Evolutionary conservation across 805 yeast species (phyloP).

Genomic region (Wickerhamomyces subpelliculosus): DNA sequence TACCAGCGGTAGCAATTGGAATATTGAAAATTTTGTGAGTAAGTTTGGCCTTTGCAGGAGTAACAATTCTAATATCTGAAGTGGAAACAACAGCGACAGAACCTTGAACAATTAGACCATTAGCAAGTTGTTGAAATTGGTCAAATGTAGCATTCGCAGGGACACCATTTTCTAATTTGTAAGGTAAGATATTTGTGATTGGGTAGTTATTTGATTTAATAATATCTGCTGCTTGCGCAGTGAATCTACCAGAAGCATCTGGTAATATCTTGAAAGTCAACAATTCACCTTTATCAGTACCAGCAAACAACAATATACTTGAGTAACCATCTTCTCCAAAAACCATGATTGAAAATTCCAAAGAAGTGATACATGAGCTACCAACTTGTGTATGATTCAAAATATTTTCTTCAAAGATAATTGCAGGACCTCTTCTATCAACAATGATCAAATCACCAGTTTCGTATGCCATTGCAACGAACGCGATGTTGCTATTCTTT

Average conservation of each 20-base stretch:
- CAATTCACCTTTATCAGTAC: constrained; percentile 71
- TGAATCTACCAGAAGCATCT: constrained; percentile 51
- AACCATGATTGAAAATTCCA: constrained; percentile 71
- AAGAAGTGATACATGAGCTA: constrained; percentile 39
- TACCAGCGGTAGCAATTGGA: constrained; percentile 40
- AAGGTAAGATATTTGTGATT: constrained; percentile 49
- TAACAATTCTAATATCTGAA: constrained; percentile 55
- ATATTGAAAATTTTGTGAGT: constrained; percentile 55
- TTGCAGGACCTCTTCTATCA: constrained; percentile 76
- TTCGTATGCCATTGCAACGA: constrained; percentile 72
- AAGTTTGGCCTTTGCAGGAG: constrained; percentile 53
- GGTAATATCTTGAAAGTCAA: constrained; percentile 62
- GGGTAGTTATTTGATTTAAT: constrained; percentile 44
- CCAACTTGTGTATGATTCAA: constrained; percentile 17
- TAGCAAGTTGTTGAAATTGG: constrained; percentile 49
- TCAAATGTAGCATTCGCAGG: constrained; percentile 59
- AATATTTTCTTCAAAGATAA: constrained; percentile 40
- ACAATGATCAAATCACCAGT: constrained; percentile 70
- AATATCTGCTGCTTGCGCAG: constrained; percentile 42
- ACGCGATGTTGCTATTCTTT: constrained; percentile 69
- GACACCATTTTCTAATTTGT: constrained; percentile 52
- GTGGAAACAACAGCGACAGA: constrained; percentile 47
- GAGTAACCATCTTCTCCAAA: constrained; percentile 62
- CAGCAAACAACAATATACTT: constrained; percentile 66
- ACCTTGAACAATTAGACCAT: constrained; percentile 59